Evolutionary conservation across 2,329 filamentous ascomycete species (phyloP), one percentile per base, ranked within the genome.

Genomic region (Epichloe brachyelytri): DNA sequence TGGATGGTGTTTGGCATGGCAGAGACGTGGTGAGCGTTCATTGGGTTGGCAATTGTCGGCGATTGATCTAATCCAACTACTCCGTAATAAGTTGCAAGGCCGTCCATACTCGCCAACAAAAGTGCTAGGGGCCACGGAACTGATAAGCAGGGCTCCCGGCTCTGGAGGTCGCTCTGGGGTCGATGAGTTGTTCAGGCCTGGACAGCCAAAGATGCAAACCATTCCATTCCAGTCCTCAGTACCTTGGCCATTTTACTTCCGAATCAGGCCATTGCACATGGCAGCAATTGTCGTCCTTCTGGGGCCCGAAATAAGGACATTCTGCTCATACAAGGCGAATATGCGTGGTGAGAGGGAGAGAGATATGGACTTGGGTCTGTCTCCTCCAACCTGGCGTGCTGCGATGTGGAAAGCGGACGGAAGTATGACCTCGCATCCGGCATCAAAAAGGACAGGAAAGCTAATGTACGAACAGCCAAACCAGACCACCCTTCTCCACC

Each of bases 11-110:
- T n/a, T n/a, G n/a, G n/a, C n/a, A n/a, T 62, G 61, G 59, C 54
- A 60, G 56, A 66, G 64, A 66, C 64, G 64, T 66, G 64, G 63
- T 65, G 55, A 53, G 52, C 60, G 54, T 56, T 65, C 59, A 66
- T 66, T 66, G 64, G 64, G 52, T 61, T 59, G 51, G 36, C 52
- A 54, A 48, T 53, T 55, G 17, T 46, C 51, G 34, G 43, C 46
- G 36, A 45, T 33, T 49, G 33, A 43, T 37, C 26, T 43, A 17
- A 36, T 37, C 46, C 36, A 48, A 40, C 43, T 22, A 17, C 14
- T 46, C 43, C 26, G 17, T 20, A 22, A n/a, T 6, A 49, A 36
- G n/a, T 46, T 38, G 37, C 46, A 19, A 46, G 46, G 26, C 37
- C 38, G 44, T 45, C 19, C 19, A 40, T 39, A 30, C 45, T 51